Percentiles rank a stretch among this genome's conserved stretches.
Conservation (phyloP, 805 yeast genomes). For the Kodamaea laetipori region DNA sequence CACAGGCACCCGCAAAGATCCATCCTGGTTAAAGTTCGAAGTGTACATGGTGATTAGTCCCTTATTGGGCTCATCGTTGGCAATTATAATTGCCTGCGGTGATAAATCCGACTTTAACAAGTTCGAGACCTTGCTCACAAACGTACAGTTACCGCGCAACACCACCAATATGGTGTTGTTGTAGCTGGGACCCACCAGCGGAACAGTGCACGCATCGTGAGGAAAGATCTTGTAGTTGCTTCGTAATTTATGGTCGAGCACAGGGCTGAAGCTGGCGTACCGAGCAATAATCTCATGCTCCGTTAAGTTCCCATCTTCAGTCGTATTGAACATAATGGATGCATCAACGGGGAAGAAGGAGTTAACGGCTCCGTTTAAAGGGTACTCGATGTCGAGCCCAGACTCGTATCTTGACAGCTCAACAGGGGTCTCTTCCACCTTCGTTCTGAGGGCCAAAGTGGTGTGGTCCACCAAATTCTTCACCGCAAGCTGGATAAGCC, state of each 20-base stretch:
- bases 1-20: conserved; percentile 46
- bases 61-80: conserved; percentile 49
- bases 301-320: conserved; percentile 19
- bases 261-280: conserved; percentile 45
- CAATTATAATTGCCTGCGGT: conserved; percentile 57
- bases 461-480: neutral
- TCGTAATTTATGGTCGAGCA: conserved; percentile 27
- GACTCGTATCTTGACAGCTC: neutral
- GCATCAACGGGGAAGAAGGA: conserved; percentile 47
- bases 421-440: neutral
- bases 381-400: conserved; percentile 26
- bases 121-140: conserved; percentile 52
- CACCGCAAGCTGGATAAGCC: neutral
- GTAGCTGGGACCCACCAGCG: conserved; percentile 17
- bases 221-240: conserved; percentile 23
- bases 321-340: conserved; percentile 30
- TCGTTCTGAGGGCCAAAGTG: neutral
- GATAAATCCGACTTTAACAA: conserved; percentile 34
- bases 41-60: conserved; percentile 60
- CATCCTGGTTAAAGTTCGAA: conserved; percentile 43
- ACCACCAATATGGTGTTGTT: conserved; percentile 31
- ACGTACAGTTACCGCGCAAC: conserved; percentile 37
- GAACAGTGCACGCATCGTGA: conserved; percentile 29
- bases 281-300: conserved; percentile 31
- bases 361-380: conserved; percentile 37